phyloP scores from a whole-genome alignment of 495 filamentous ascomycete species.

The Chaetomium fimeti region DNA sequence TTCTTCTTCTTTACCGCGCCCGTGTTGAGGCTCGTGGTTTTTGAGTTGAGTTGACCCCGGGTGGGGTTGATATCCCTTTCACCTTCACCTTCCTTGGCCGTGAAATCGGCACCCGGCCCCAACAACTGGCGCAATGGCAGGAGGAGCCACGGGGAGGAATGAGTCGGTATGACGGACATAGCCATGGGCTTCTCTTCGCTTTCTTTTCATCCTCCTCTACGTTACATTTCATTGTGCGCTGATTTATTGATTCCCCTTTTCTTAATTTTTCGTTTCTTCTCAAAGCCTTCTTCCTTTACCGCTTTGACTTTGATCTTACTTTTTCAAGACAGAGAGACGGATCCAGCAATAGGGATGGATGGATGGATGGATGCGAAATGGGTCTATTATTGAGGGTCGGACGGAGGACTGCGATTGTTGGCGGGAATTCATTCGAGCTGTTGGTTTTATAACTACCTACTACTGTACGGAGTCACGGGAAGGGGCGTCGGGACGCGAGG shows the following conservation, averaged over 20 bases:
- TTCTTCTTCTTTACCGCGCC: background rate
- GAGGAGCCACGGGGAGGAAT: background rate
- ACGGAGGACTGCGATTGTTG: background rate
- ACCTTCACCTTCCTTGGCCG: background rate
- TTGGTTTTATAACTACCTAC: background rate
- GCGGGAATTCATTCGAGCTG: background rate
- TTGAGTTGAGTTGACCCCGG: too few species aligned
- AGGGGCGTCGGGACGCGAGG: background rate
- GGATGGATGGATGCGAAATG: conserved; percentile 6
- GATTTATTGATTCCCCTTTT: conserved; percentile 8
- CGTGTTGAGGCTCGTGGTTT: background rate
- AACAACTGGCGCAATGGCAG: background rate
- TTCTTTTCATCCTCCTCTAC: conserved; percentile 15
- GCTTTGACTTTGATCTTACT: background rate
- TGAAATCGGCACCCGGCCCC: background rate
- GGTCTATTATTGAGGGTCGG: background rate
- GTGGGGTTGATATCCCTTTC: background rate
- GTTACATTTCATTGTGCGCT: background rate
- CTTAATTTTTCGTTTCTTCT: background rate
- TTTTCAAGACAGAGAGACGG: background rate
- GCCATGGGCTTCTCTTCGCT: background rate
- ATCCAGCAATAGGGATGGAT: conserved; percentile 8
- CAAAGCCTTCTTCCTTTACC: background rate
- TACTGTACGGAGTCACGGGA: background rate
- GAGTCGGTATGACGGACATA: background rate